Conservation (phyloP, 192 early-diverging fungal genomes). For the Thamnidium elegans region DNA sequence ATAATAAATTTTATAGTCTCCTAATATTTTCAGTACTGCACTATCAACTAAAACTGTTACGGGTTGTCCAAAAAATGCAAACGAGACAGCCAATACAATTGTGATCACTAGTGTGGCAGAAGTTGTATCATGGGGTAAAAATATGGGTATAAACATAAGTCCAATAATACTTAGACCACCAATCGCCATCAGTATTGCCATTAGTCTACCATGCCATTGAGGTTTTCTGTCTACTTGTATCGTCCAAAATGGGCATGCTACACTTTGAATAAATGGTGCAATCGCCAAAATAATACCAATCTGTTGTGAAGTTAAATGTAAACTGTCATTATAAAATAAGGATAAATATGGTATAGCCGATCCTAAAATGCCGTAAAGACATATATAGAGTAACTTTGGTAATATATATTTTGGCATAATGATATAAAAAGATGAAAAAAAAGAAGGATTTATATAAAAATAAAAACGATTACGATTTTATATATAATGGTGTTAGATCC, state of each 20-base stretch:
- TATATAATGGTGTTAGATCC: too few relatives aligned
- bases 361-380: conserved; percentile 26
- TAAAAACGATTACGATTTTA: too few relatives aligned
- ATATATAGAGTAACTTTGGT: conserved; percentile 32
- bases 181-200: conserved; percentile 18
- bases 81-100: conserved; percentile 13
- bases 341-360: conserved; percentile 30
- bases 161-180: conserved; percentile 24
- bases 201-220: conserved; percentile 25
- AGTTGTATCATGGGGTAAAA: conserved; percentile 2
- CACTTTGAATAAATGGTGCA: conserved; percentile 37
- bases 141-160: conserved; percentile 28
- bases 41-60: conserved; percentile 35
- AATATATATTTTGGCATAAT: too few relatives aligned
- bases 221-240: conserved; percentile 31
- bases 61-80: conserved; percentile 38
- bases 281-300: conserved; percentile 38
- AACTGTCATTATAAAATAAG: conserved; percentile 24
- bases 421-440: too few relatives aligned
- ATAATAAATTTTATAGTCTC: conserved; percentile 40
- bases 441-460: too few relatives aligned
- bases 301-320: conserved; percentile 29
- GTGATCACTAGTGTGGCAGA: conserved; percentile 14
- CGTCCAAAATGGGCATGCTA: conserved; percentile 41
- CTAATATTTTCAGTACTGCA: conserved; percentile 40